Percentiles rank a stretch among this genome's conserved stretches.
Conservation (phyloP, 306 rosid species). For the Biancaea sappan region DNA sequence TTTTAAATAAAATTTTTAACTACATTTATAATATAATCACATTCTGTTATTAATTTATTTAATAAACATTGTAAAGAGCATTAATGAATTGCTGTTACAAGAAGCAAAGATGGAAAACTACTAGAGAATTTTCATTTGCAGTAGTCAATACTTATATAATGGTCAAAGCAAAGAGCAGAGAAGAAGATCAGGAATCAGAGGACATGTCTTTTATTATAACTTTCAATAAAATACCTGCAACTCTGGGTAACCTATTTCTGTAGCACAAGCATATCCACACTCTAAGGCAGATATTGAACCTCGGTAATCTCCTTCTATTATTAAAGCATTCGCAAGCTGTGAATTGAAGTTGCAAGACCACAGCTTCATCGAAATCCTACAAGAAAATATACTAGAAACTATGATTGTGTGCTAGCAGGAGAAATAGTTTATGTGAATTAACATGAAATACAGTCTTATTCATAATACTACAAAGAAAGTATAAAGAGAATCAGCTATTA, state of each 20-base stretch:
- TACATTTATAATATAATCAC: background rate
- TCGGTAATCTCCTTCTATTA: slow-evolving; percentile 84
- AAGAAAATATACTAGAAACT: slow-evolving; percentile 32
- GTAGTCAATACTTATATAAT: slow-evolving; percentile 10
- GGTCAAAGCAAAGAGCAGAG: slow-evolving; percentile 9
- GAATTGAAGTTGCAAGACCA: slow-evolving; percentile 98
- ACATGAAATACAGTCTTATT: background rate
- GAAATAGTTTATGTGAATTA: background rate
- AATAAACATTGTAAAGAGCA: background rate
- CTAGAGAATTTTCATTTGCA: slow-evolving; percentile 20
- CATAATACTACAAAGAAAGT: slow-evolving; percentile 5
- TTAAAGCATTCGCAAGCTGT: slow-evolving; percentile 94
- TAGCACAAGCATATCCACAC: slow-evolving; percentile 70
- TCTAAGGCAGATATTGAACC: slow-evolving; percentile 77
- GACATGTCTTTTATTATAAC: slow-evolving; percentile 13
- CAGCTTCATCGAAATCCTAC: slow-evolving; percentile 76
- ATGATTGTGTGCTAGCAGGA: slow-evolving; percentile 11
- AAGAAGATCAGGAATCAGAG: slow-evolving; percentile 26
- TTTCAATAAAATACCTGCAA: slow-evolving; percentile 66
- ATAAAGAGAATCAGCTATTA: background rate
- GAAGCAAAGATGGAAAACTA: slow-evolving; percentile 2
- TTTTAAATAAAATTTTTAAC: background rate
- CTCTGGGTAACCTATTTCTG: slow-evolving; percentile 70
- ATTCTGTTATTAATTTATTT: background rate
- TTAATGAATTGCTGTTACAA: background rate